A percentile compares a stretch with the other conserved stretches of the same genome.
These are phyloP conservation scores for Quercus suber DNA, from an alignment of 306 rosid species.

Conservation along the genomic window DNA sequence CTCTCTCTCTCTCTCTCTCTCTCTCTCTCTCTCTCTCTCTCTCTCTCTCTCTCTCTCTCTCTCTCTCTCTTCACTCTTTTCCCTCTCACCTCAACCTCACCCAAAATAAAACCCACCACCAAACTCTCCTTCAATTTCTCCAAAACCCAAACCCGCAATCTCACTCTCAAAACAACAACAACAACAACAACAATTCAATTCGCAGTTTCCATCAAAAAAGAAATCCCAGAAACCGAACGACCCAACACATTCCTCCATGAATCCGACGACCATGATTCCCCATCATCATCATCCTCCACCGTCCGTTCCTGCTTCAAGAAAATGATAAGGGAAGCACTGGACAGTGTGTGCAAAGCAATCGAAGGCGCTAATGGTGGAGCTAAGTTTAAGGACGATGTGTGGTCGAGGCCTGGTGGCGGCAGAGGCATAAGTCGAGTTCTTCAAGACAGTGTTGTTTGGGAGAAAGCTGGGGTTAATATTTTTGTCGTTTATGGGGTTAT, in stretches of 20 bases:
- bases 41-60: no score
- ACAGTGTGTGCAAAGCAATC: constrained; percentile 70
- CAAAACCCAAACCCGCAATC: background rate
- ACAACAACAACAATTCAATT: background rate
- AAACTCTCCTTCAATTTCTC: background rate
- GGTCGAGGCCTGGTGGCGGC: constrained; percentile 97
- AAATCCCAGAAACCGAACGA: constrained; percentile 65
- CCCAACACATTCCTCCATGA: constrained; percentile 76
- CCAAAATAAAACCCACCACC: no score
- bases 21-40: no score
- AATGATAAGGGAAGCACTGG: constrained; percentile 96
- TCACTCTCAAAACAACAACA: background rate
- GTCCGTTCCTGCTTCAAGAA: constrained; percentile 81
- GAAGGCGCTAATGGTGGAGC: constrained; percentile 74
- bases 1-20: no score
- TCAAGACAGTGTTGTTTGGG: constrained; percentile 88
- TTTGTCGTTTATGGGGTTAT: constrained; percentile 88
- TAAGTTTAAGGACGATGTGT: constrained; percentile 80
- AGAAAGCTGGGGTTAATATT: constrained; percentile 96
- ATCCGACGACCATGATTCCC: constrained; percentile 24
- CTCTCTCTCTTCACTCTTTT: constrained; percentile 6
- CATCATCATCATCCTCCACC: constrained; percentile 37
- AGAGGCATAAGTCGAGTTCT: constrained; percentile 96
- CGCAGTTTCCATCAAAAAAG: constrained; percentile 71
- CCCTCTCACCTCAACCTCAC: background rate